A percentile compares a stretch with the other conserved stretches of the same genome.
Evolutionary conservation across 2,329 filamentous ascomycete genomes (phyloP).

Genomic region (Davidsoniella australis): DNA sequence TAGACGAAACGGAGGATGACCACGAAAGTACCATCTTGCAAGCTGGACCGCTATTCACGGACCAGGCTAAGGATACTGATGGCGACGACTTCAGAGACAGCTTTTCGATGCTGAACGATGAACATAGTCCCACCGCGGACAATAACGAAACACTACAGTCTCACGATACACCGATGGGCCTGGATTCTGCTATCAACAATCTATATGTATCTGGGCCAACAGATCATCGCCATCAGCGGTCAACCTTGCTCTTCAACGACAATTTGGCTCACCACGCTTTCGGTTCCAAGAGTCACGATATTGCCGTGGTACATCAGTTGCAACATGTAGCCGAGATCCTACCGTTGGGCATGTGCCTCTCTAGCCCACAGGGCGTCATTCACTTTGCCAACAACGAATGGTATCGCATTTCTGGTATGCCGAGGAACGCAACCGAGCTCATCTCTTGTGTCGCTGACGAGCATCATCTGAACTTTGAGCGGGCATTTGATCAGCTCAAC

Average conservation of each 20-base stretch:
- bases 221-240: background rate
- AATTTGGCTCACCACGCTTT: background rate
- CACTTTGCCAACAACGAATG: constrained; percentile 57
- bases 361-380: constrained; percentile 45
- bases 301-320: constrained; percentile 36
- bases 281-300: background rate
- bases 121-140: background rate
- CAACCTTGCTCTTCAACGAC: background rate
- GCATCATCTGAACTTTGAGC: constrained; percentile 24
- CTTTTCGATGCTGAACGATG: background rate
- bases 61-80: background rate
- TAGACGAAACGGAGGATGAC: background rate
- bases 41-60: too few relatives aligned
- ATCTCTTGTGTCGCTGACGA: constrained; percentile 29
- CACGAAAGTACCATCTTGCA: constrained; percentile 3
- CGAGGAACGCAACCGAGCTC: constrained; percentile 20
- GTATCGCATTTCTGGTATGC: constrained; percentile 32
- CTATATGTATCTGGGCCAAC: background rate
- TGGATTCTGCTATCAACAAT: background rate
- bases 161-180: background rate
- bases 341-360: constrained; percentile 58
- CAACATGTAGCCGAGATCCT: constrained; percentile 55
- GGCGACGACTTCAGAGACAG: background rate
- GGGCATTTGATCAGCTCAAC: constrained; percentile 16
- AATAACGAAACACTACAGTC: too few relatives aligned